A percentile compares a stretch with the other conserved stretches of the same genome.
Evolutionary conservation across 495 filamentous ascomycete species (phyloP).

Genomic region (Hyaloscypha variabilis): DNA sequence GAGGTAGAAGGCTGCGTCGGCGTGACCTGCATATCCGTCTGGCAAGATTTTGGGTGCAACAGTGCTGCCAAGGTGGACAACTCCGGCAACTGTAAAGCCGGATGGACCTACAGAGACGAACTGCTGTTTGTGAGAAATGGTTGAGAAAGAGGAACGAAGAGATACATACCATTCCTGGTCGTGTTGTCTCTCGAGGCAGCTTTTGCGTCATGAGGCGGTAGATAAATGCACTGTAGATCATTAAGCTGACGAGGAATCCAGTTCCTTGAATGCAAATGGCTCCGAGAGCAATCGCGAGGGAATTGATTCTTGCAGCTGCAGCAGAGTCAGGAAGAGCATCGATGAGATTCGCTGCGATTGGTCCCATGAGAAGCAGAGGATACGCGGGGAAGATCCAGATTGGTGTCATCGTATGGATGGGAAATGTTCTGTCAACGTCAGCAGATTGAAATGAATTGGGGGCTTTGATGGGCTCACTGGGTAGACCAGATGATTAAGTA

Average conservation of each 20-base stretch:
- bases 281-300: conserved; percentile 68
- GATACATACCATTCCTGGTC: conserved; percentile 67
- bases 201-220: conserved; percentile 93
- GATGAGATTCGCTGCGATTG: conserved; percentile 70
- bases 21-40: conserved; percentile 38
- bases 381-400: conserved; percentile 94
- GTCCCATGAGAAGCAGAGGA: conserved; percentile 78
- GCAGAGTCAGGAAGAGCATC: conserved; percentile 38
- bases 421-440: conserved; percentile 56
- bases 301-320: conserved; percentile 43
- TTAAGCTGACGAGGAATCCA: conserved; percentile 81
- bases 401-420: conserved; percentile 85
- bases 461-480: conserved; percentile 39
- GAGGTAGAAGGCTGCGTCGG: conserved; percentile 42
- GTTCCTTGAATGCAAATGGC: conserved; percentile 79
- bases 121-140: too few relatives aligned
- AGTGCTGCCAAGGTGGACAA: conserved; percentile 51
- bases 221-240: conserved; percentile 85
- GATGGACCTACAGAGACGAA: conserved; percentile 82
- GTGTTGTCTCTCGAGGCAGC: conserved; percentile 71
- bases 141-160: too few relatives aligned
- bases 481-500: conserved; percentile 73
- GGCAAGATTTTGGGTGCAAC: conserved; percentile 41
- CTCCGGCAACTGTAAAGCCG: conserved; percentile 75
- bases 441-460: not conserved